A percentile compares a stretch with the other conserved stretches of the same genome.
Evolutionary conservation across 2,329 filamentous ascomycete genomes (phyloP).

Genomic region (Penicillium sp.): DNA sequence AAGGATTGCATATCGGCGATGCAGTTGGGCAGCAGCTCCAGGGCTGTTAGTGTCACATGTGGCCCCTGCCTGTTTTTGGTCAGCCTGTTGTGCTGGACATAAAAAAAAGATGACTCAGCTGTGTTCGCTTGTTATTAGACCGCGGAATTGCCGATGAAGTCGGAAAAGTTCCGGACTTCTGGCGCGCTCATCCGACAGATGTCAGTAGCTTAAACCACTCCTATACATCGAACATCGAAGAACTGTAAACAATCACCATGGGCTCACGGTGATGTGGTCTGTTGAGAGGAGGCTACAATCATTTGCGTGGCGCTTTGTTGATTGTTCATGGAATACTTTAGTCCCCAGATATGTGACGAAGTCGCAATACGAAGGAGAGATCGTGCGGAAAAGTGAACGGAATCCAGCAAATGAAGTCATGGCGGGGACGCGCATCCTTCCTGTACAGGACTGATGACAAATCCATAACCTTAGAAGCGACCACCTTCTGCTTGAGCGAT

Average conservation of each 20-base stretch:
- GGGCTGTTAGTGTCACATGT: background rate
- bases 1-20: background rate
- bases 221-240: background rate
- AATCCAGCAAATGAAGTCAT: constrained; percentile 1
- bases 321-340: background rate
- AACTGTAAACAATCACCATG: background rate
- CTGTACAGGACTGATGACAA: constrained; percentile 14
- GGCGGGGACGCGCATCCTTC: background rate
- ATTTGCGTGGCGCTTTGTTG: background rate
- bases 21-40: constrained; percentile 1
- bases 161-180: constrained; percentile 18
- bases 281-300: background rate
- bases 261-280: background rate
- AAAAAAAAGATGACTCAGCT: constrained; percentile 1
- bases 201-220: background rate
- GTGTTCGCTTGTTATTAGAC: background rate
- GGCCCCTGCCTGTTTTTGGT: background rate
- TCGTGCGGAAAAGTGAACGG: constrained; percentile 6
- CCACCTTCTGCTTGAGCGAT: background rate
- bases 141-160: constrained; percentile 13
- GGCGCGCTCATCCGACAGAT: constrained; percentile 15
- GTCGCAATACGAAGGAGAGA: background rate
- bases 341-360: background rate
- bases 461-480: constrained; percentile 4
- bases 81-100: background rate